phyloP scores from a whole-genome alignment of 768 basidiomycete species.

The Phlebiopsis gigantea region DNA sequence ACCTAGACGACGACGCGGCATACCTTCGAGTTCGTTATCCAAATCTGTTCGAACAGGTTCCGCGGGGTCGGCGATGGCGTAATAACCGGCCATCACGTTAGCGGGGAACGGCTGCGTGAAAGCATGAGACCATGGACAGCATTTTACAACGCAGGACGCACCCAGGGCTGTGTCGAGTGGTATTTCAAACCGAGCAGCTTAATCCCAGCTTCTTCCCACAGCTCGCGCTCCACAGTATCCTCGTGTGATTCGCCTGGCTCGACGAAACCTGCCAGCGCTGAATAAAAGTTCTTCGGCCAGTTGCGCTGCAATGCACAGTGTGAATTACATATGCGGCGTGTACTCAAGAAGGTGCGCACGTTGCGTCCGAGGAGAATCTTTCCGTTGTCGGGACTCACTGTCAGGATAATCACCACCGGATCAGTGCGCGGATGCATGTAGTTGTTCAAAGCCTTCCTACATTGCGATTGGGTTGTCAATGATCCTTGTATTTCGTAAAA shows the following conservation, averaged over 20 bases:
- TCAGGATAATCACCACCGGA: slow-evolving; percentile 87
- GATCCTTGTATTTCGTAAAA: not conserved
- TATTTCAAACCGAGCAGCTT: slow-evolving; percentile 78
- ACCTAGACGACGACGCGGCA: slow-evolving; percentile 16
- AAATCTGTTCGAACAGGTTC: slow-evolving; percentile 79
- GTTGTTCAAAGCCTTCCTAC: slow-evolving; percentile 80
- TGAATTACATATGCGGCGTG: not conserved
- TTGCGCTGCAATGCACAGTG: slow-evolving; percentile 24
- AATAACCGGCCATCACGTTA: slow-evolving; percentile 88
- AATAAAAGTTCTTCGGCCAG: slow-evolving; percentile 64
- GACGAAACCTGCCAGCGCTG: slow-evolving; percentile 88
- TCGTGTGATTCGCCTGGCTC: slow-evolving; percentile 95
- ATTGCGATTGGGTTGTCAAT: not conserved
- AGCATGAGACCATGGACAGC: not conserved
- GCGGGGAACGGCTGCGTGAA: slow-evolving; percentile 76
- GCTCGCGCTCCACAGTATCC: slow-evolving; percentile 86
- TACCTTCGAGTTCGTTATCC: slow-evolving; percentile 93
- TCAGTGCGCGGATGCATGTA: slow-evolving; percentile 78
- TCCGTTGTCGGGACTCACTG: slow-evolving; percentile 69
- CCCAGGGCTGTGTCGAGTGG: slow-evolving; percentile 87
- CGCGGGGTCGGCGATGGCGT: slow-evolving; percentile 67
- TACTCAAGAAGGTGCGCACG: slow-evolving; percentile 34
- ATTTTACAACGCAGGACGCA: slow-evolving; percentile 25
- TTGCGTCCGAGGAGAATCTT: slow-evolving; percentile 81
- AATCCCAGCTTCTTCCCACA: slow-evolving; percentile 97